Base-by-base conservation (phyloP, 2,329 filamentous ascomycete species). In the Domatiomyces globalis region DNA sequence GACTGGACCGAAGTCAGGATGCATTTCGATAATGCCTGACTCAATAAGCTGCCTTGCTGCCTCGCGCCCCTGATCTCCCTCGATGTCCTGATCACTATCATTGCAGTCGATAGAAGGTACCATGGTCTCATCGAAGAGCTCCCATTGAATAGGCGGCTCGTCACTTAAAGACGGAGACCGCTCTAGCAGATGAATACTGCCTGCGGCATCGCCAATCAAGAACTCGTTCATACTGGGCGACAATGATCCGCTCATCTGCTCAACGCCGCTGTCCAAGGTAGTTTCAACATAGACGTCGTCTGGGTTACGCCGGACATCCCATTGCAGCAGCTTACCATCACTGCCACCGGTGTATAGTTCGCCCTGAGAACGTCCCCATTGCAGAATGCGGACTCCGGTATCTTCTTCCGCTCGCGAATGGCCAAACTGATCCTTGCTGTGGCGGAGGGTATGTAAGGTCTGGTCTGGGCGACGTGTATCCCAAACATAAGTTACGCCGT, bases 401-500 rank as follows among this genome's bases (percentile, higher is more conserved):
- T 82, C 79, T 4, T 69, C 68, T 15, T 71, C 57, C 56, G 81
- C 79, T 18, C 70, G 69, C 15, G 62, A 55, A 29, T 64, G 50
- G 6, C 58, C 58, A 20, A 65, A 60, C 49, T 65, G 58, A 0
- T 77, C 72, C 0, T 63, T 58, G 0, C 72, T 76, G 57, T 83
- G 79, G 1, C 58, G 56, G 2, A 83, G 64, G 7, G 61, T 63
- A 51, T 77, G 75, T 0, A 81, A 60, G 8, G 73, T 66, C 15
- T 62, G 54, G 36, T 71, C 64, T 0, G 68, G 67, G 12, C 65
- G 65, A 1, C 79, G 74, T 25, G 68, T 62, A 60, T 83, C 79
- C 78, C 78, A 83, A 4, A 82, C 67, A 61, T 81, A 81, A 0
- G 76, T 75, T 27, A 67, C 67, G 2, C 78, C 77, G 61, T 80